Percentiles rank a stretch among this genome's conserved stretches.
phyloP scores from a whole-genome alignment of 495 filamentous ascomycete species.

The Hypoxylon crocopeplum region DNA sequence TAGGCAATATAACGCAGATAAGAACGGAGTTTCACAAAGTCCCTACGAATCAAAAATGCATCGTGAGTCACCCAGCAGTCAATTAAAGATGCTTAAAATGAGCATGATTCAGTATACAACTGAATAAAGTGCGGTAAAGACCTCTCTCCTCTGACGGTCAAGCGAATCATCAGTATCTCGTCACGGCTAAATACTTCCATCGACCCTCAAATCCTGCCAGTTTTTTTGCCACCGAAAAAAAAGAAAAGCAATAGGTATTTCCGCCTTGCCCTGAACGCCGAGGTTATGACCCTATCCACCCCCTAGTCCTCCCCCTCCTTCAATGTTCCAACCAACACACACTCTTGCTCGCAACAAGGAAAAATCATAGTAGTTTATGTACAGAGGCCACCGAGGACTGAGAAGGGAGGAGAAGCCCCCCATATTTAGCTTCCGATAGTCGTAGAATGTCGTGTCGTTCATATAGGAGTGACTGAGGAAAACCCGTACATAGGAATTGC shows the following conservation, averaged over 20 bases:
- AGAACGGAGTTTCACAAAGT: too few species aligned
- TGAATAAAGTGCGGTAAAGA: neutral
- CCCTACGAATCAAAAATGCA: too few species aligned
- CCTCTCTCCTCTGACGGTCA: too few species aligned
- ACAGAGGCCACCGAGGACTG: slow-evolving; percentile 9
- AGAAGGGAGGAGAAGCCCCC: neutral
- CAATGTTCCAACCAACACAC: too few species aligned
- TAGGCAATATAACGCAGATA: too few species aligned
- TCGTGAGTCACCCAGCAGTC: too few species aligned
- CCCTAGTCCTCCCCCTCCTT: neutral
- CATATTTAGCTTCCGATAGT: neutral
- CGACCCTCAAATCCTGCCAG: neutral
- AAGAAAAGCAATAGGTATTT: slow-evolving; percentile 36
- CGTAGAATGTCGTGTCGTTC: neutral
- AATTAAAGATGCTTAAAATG: too few species aligned
- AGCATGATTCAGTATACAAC: slow-evolving; percentile 11
- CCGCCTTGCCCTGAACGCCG: slow-evolving; percentile 19
- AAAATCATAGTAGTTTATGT: slow-evolving; percentile 18
- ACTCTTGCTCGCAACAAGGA: slow-evolving; percentile 2
- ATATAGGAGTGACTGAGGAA: neutral
- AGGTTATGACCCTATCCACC: neutral
- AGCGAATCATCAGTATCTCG: too few species aligned
- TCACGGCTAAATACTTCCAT: neutral
- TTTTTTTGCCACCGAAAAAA: slow-evolving; percentile 5
- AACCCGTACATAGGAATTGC: neutral